phyloP scores from a whole-genome alignment of 1,284 basidiomycete genomes.

The Phylloporus gajari region DNA sequence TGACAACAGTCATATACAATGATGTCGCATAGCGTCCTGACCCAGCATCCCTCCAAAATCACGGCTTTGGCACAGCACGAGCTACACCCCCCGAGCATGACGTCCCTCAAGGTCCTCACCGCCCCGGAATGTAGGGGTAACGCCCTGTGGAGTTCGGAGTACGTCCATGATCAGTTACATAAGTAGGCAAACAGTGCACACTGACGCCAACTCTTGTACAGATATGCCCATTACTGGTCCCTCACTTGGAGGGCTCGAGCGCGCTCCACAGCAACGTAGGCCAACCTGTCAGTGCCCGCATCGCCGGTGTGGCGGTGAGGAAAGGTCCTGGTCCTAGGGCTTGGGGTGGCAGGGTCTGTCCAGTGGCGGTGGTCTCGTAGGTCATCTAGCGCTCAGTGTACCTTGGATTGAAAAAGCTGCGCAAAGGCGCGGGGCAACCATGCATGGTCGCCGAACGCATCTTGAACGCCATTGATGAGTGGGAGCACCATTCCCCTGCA shows the following conservation, averaged over 20 bases:
- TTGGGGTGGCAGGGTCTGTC: too few species aligned
- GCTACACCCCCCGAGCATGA: conserved; percentile 74
- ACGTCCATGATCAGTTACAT: background rate
- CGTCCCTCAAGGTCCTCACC: conserved; percentile 75
- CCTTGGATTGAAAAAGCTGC: conserved; percentile 24
- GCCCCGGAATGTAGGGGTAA: conserved; percentile 74
- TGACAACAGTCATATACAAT: conserved; percentile 69
- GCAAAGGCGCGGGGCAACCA: conserved; percentile 29
- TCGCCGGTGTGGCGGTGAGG: too few species aligned
- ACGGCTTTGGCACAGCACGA: conserved; percentile 88
- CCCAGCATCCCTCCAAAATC: conserved; percentile 73
- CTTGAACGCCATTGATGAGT: background rate
- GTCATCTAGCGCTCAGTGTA: too few species aligned
- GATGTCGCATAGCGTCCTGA: conserved; percentile 77
- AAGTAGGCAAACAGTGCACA: background rate
- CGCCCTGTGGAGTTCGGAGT: conserved; percentile 76
- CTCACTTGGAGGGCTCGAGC: conserved; percentile 70
- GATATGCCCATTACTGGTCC: conserved; percentile 76
- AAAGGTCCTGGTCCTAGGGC: too few species aligned
- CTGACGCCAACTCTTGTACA: conserved; percentile 39
- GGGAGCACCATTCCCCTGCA: conserved; percentile 15
- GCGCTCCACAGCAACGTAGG: conserved; percentile 76
- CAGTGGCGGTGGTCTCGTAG: too few species aligned
- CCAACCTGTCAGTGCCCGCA: conserved; percentile 70
- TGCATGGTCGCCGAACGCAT: conserved; percentile 18